Conservation (phyloP, 1,284 basidiomycete species). For the Polyporus tsugae region DNA sequence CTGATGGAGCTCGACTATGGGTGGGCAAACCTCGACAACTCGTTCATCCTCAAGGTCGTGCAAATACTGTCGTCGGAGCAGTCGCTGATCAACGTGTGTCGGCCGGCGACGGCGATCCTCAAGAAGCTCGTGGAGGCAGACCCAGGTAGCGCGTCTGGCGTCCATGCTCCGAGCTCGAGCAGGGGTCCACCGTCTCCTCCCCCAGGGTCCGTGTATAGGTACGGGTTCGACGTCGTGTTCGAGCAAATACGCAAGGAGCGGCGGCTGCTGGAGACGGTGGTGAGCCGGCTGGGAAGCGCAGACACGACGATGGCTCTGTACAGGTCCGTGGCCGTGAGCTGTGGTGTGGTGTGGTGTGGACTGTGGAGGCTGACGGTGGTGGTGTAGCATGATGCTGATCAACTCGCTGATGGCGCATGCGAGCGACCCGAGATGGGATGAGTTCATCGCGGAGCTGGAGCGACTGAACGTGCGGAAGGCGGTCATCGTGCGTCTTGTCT, state of each 20-base stretch:
- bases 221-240: constrained; percentile 87
- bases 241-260: constrained; percentile 78
- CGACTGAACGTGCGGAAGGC: constrained; percentile 83
- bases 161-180: constrained; percentile 67
- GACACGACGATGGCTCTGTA: constrained; percentile 88
- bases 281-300: constrained; percentile 80
- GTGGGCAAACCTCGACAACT: constrained; percentile 76
- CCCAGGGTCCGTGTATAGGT: constrained; percentile 76
- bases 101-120: constrained; percentile 95
- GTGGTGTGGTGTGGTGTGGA: too few relatives aligned
- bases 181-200: constrained; percentile 56
- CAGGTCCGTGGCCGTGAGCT: constrained; percentile 59
- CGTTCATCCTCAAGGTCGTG: constrained; percentile 83
- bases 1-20: constrained; percentile 86
- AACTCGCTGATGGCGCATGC: constrained; percentile 87
- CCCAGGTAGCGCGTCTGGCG: constrained; percentile 67
- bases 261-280: constrained; percentile 77
- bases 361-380: constrained; percentile 10
- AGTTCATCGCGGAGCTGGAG: constrained; percentile 82
- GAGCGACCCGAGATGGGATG: constrained; percentile 79
- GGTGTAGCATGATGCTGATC: constrained; percentile 82
- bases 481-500: constrained; percentile 67
- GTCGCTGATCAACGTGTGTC: constrained; percentile 91
- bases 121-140: constrained; percentile 89
- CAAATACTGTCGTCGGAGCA: constrained; percentile 80